Percentiles rank a stretch among this genome's conserved stretches.
Evolutionary conservation across 208 protist genomes (phyloP).

Genomic region (Acanthamoeba sp.): DNA sequence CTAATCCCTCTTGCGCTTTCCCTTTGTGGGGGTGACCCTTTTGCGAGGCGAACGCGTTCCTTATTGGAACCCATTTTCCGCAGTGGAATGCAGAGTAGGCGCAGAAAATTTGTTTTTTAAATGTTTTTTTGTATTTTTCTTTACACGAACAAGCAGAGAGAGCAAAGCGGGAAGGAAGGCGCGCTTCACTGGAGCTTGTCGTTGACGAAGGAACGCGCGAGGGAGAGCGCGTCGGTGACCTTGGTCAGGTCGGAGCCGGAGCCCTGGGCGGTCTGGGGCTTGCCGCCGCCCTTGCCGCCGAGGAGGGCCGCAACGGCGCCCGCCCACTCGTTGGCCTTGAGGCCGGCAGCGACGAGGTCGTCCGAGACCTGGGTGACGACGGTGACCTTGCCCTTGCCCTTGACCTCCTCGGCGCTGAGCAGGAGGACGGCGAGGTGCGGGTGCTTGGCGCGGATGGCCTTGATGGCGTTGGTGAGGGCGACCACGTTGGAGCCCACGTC

Average conservation of each 20-base stretch:
- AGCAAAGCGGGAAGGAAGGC: background rate
- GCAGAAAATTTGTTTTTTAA: background rate
- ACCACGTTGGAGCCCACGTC: slow-evolving; percentile 55
- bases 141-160: background rate
- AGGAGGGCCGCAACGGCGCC: slow-evolving; percentile 69
- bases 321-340: slow-evolving; percentile 80
- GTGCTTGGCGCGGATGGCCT: slow-evolving; percentile 74
- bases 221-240: slow-evolving; percentile 69
- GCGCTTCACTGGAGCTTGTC: background rate
- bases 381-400: slow-evolving; percentile 51
- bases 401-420: slow-evolving; percentile 47
- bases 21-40: too few relatives aligned
- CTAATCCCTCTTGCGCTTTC: too few relatives aligned
- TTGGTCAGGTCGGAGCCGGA: slow-evolving; percentile 72
- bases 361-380: slow-evolving; percentile 35
- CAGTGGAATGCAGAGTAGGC: too few relatives aligned
- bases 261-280: slow-evolving; percentile 82
- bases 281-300: slow-evolving; percentile 87
- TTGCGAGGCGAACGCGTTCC: too few relatives aligned
- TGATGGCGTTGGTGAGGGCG: slow-evolving; percentile 72
- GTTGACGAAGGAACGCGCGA: slow-evolving; percentile 24
- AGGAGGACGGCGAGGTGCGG: slow-evolving; percentile 66
- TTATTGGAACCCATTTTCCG: too few relatives aligned
- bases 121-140: background rate
- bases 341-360: background rate